phyloP scores from a whole-genome alignment of 2,329 filamentous ascomycete species.

The Thelonectria rubi region DNA sequence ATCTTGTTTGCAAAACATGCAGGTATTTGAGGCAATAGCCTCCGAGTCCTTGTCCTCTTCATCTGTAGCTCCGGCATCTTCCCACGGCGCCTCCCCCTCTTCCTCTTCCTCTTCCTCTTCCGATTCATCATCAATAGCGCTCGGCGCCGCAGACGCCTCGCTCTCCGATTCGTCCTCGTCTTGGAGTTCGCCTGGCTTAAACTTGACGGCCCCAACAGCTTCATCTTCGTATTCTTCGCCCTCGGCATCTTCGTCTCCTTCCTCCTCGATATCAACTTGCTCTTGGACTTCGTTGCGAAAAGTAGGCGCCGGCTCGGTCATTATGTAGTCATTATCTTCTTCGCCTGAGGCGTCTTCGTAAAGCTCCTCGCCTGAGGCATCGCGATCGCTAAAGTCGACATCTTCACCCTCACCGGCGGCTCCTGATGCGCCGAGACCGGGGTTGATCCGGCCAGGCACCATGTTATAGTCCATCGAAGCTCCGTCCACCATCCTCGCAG shows the following conservation, averaged over 20 bases:
- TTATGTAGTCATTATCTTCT: constrained; percentile 48
- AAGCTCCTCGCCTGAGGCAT: constrained; percentile 54
- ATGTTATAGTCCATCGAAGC: constrained; percentile 37
- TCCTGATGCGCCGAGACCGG: constrained; percentile 5
- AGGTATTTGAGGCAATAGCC: constrained; percentile 55
- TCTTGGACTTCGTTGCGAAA: constrained; percentile 37
- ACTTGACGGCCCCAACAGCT: constrained; percentile 66
- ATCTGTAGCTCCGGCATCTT: constrained; percentile 65
- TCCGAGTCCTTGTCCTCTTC: constrained; percentile 69
- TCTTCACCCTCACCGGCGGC: constrained; percentile 43
- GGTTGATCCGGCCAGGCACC: constrained; percentile 11
- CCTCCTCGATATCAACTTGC: constrained; percentile 48
- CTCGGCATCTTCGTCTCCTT: constrained; percentile 43
- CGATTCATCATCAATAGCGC: constrained; percentile 63
- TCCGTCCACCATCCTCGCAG: constrained; percentile 45
- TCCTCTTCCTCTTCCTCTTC: constrained; percentile 64
- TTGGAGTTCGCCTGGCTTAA: constrained; percentile 59
- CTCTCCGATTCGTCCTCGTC: constrained; percentile 62
- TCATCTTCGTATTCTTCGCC: constrained; percentile 56
- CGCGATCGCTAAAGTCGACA: constrained; percentile 50
- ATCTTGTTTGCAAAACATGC: constrained; percentile 82
- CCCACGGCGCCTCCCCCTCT: constrained; percentile 53
- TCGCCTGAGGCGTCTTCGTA: constrained; percentile 56
- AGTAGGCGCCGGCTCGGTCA: constrained; percentile 40
- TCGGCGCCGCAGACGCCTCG: constrained; percentile 54